Evolutionary conservation across 768 basidiomycete species (phyloP), one percentile per base, ranked within the genome.

Genomic region (Serpula lacrymans): DNA sequence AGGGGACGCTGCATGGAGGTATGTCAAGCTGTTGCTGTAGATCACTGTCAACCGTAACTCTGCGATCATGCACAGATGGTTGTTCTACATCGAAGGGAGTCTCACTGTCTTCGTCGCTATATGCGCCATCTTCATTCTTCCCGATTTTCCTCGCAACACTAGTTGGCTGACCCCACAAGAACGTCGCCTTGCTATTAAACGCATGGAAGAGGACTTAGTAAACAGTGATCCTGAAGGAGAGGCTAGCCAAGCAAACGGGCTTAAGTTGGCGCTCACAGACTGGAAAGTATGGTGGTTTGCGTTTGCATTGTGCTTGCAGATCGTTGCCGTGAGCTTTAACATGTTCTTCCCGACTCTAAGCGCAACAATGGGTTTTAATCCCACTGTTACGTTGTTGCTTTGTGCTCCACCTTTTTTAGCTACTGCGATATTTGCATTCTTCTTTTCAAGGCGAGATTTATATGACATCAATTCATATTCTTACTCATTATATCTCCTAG

Each of bases 201-300:
- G 81, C 9, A 76, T 86, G 75, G 63, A 61, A 21, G 82, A 84
- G 53, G 82, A 84, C 16, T 22, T 41, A 67, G 71, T 10, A 74
- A 77, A 41, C 62, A 72, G 24, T 20, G 64, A 72, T 35, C 68
- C 65, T 9, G 69, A 73, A 39, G n/a, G n/a, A n/a, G 42, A 34
- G 23, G 34, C 54, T 9, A 65, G 61, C 4, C 62, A 12, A 11
- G 47, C 59, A 9, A 58, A 64, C 21, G 82, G 82, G 4, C 55
- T 88, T 5, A 42, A 57, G 5, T 52, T 79, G 47, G 80, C 85
- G 10, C 24, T 86, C 34, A 66, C 65, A 22, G 88, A 90, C 55
- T 80, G 81, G 82, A 83, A 79, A 59, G 82, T 89, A 17, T 90
- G 86, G 82, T 83, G 74, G 74, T 66, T 92, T 34, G 72, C 83